Conservation (phyloP, 2,329 filamentous ascomycete genomes). For the Arthrinium puccinioides region DNA sequence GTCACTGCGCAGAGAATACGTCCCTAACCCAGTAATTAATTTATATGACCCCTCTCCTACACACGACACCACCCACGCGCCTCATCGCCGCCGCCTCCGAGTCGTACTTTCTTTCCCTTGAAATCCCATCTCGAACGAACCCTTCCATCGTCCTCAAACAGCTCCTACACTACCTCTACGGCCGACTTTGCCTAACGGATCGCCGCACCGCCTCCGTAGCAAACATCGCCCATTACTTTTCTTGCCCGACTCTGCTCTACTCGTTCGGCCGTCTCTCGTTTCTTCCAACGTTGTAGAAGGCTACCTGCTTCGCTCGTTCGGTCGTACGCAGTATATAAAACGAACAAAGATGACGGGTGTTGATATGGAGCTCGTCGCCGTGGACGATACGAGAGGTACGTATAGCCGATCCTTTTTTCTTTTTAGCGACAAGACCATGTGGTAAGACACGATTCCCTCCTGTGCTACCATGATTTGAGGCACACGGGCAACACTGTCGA, state of each 20-base stretch:
- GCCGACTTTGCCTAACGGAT: neutral
- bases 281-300: no score
- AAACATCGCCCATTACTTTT: neutral
- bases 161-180: neutral
- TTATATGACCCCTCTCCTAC: no score
- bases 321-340: neutral
- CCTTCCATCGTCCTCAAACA: neutral
- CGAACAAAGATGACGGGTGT: conserved; percentile 23
- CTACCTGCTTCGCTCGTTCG: no score
- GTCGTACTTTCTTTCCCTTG: no score
- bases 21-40: no score
- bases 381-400: conserved; percentile 31
- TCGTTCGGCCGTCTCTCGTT: no score
- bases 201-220: neutral
- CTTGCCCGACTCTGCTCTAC: neutral
- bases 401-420: conserved; percentile 3
- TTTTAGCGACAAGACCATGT: no score
- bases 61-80: no score
- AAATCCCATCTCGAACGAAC: no score
- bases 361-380: conserved; percentile 23
- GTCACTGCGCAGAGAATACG: no score
- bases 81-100: no score
- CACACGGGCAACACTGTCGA: no score
- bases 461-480: neutral
- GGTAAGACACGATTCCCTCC: neutral